Conservation (phyloP, 2,329 filamentous ascomycete species). For the Aspergillus awamori region DNA sequence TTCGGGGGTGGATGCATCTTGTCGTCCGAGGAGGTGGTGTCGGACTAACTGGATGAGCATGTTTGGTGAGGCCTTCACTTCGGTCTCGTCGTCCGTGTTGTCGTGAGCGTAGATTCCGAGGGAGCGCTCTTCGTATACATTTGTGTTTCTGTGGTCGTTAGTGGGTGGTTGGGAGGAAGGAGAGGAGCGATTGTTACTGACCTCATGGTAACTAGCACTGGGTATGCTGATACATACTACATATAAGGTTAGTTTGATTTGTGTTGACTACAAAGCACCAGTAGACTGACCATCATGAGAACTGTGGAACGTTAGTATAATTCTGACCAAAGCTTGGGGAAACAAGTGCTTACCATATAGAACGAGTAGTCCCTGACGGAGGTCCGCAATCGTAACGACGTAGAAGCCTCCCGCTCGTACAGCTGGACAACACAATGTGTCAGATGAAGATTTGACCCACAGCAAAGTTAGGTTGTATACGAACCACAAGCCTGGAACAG, state of each 20-base stretch:
- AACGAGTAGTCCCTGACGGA: conserved; percentile 48
- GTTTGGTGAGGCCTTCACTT: conserved; percentile 24
- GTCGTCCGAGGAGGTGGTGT: conserved; percentile 30
- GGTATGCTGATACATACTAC: conserved; percentile 41
- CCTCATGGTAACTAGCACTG: conserved; percentile 40
- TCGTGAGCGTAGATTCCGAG: conserved; percentile 54
- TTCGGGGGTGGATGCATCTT: conserved; percentile 24
- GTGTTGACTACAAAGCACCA: background rate
- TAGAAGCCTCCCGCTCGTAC: conserved; percentile 69
- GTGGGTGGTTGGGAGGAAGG: background rate
- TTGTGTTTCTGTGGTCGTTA: conserved; percentile 58
- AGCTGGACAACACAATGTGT: conserved; percentile 20
- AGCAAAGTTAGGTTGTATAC: background rate
- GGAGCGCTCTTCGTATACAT: conserved; percentile 71
- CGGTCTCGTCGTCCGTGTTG: conserved; percentile 21
- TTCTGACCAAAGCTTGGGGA: background rate
- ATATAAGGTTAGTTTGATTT: conserved; percentile 13
- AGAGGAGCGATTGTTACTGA: conserved; percentile 10
- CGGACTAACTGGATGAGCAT: conserved; percentile 32
- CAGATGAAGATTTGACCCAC: background rate
- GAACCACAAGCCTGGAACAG: conserved; percentile 63
- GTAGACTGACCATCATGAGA: conserved; percentile 40
- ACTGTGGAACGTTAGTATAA: conserved; percentile 27
- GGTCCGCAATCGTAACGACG: conserved; percentile 61
- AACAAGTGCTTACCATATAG: conserved; percentile 29